Evolutionary conservation across 257 asterid genomes (phyloP), one percentile per base, ranked within the genome.

Genomic region (Solanum ahanhuiri): DNA sequence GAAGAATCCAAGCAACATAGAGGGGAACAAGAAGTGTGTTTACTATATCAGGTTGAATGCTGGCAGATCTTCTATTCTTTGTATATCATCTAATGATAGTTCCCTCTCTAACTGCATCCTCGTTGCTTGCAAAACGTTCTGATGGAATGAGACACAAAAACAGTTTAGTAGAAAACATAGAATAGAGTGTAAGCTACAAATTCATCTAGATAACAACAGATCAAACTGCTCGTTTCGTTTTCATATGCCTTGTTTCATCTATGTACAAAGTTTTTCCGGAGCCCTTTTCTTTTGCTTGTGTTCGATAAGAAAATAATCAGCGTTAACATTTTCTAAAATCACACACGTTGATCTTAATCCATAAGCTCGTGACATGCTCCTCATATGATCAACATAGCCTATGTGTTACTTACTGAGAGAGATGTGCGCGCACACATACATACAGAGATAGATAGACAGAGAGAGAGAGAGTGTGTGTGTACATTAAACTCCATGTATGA

Each of bases 51-150:
- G 87, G 90, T 95, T 95, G 89, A 90, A 91, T 85, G 99, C 97
- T 14, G 98, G 99, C 76, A 96, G 89, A 87, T 96, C 99, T n/a
- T 94, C 92, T 86, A 96, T 91, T 81, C 89, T 90, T 89, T 87
- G 92, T 86, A 95, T 86, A 87, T 96, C 99, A 87, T 96, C 99
- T 88, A 96, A 88, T 7, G 98, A 93, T 89, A 96, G 83, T 85
- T 96, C 99, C 83, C 98, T 91, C 89, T 96, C 99, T 92, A 96
- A 81, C 85, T 96, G 99, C 11, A 87, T 90, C 85, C 98, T 90
- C 43, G 99, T 96, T 22, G 89, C 91, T 89, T 90, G 95, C 48
- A 96, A 88, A 83, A 96, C 98, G 88, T 95, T 98, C 99, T 96
- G 91, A 66, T 31, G 35, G 31, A 85, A 64, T 14, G n/a, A 33